Conservation (phyloP, 352 stramenopile species). For the Pythium volutum region DNA sequence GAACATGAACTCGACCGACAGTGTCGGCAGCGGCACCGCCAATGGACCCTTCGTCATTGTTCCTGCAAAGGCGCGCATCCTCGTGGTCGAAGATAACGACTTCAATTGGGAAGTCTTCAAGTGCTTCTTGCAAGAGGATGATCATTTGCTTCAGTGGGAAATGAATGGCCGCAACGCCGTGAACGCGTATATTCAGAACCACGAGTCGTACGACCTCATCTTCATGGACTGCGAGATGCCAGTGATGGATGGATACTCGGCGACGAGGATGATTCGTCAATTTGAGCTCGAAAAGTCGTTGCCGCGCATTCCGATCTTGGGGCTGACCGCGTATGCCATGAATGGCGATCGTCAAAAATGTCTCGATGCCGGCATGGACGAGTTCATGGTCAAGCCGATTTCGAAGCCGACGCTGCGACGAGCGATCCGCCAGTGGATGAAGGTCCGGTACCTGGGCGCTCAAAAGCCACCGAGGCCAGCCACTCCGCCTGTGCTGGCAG, state of each 20-base stretch:
- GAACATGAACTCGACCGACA: constrained; percentile 43
- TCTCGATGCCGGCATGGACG: constrained; percentile 80
- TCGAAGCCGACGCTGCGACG: constrained; percentile 57
- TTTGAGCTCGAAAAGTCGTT: constrained; percentile 71
- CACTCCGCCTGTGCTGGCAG: neutral
- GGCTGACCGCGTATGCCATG: constrained; percentile 87
- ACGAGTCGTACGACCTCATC: constrained; percentile 73
- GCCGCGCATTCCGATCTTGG: constrained; percentile 73
- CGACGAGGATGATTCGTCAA: constrained; percentile 63
- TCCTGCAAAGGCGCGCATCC: constrained; percentile 66
- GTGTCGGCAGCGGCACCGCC: constrained; percentile 27
- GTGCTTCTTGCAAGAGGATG: constrained; percentile 77
- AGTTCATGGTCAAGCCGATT: constrained; percentile 87
- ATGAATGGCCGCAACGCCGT: constrained; percentile 71
- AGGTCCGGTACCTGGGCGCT: constrained; percentile 55
- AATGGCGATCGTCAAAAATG: constrained; percentile 81
- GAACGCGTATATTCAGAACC: constrained; percentile 68
- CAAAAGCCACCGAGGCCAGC: constrained; percentile 25
- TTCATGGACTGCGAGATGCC: constrained; percentile 89
- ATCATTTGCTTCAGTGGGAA: constrained; percentile 83
- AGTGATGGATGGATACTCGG: constrained; percentile 83
- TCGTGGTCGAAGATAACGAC: constrained; percentile 88
- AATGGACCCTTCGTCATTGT: constrained; percentile 31
- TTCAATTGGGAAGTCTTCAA: constrained; percentile 91
- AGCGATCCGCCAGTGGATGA: constrained; percentile 80